Evolutionary conservation across 2,329 filamentous ascomycete species (phyloP), one percentile per base, ranked within the genome.

Genomic region (Cercospora zeina): DNA sequence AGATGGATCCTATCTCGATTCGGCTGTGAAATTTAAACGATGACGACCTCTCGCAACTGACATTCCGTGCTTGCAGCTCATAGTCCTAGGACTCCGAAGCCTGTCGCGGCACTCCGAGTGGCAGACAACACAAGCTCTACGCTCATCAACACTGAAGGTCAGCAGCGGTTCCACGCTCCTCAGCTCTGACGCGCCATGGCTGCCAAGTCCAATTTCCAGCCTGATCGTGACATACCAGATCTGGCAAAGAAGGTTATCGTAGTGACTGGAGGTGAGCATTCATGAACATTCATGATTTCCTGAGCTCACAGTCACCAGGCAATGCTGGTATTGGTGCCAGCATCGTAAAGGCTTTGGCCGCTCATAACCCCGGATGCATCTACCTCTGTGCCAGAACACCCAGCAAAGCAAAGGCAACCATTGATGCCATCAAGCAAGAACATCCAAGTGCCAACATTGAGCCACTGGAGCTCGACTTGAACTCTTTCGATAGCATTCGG

Each of bases 401-500:
- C 13, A 74, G 73, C 50, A 79, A 78, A 69, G 79, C 78, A 31
- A 61, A 71, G 11, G 66, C 73, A n/a, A 73, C 78, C 19, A 78
- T 81, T 60, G 55, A 70, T 19, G 72, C 76, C n/a, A 73, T 80
- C 67, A 72, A 75, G n/a, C 59, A 65, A 4, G 55, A 65, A 4
- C 69, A 74, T 3, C 74, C 77, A 3, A 68, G 73, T 49, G 74
- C 74, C 30, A 64, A 62, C 60, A 77, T 84, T 58, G 73, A 75
- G 42, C 76, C 77, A 63, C 69, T 85, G 8, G 70, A 76, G 10
- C 77, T 83, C 27, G 82, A 85, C 66, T 75, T 85, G 13, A 69
- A 78, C 0, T 83, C 81, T 0, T 78, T 85, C 49, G 69, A 74
- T 14, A 82, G 80, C 19, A 77, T 85, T 67, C 76, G 74, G 4